Conservation (phyloP, 1,284 basidiomycete species). For the Mycosarcoma mackinlayi region DNA sequence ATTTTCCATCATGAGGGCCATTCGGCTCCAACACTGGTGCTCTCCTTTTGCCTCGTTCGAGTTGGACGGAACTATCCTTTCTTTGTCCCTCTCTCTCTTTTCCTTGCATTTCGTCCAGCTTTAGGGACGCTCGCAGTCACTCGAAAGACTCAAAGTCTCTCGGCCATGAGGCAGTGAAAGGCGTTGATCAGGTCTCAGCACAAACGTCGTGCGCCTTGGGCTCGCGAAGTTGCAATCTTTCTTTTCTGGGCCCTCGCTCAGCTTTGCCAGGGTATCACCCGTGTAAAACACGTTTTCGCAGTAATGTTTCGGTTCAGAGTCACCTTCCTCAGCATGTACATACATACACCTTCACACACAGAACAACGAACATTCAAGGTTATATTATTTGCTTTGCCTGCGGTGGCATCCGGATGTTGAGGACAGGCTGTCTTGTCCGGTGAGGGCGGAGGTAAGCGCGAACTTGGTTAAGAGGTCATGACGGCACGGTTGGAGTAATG, state of each 20-base stretch:
- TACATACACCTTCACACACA: constrained; percentile 23
- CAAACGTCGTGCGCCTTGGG: too few species aligned
- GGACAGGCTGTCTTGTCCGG: too few species aligned
- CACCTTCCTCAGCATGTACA: constrained; percentile 11
- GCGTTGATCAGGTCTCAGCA: too few species aligned
- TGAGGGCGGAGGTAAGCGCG: too few species aligned
- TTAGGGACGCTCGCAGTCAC: background rate
- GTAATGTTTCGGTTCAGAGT: constrained; percentile 4
- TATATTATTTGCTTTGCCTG: too few species aligned
- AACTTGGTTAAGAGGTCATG: too few species aligned
- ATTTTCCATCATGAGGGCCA: too few species aligned
- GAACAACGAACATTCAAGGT: constrained; percentile 35
- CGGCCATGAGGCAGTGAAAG: too few species aligned
- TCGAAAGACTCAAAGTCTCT: background rate
- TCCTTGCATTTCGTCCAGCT: constrained; percentile 11
- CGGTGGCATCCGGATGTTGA: too few species aligned
- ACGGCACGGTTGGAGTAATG: too few species aligned
- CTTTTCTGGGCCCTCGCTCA: background rate
- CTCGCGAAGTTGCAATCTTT: too few species aligned
- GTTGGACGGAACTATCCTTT: constrained; percentile 21
- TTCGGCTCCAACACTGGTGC: constrained; percentile 3
- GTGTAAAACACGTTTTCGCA: constrained; percentile 33
- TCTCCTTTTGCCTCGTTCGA: constrained; percentile 5
- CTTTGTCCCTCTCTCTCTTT: too few species aligned
- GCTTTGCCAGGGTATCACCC: constrained; percentile 4